Conservation (phyloP, 1,139 yeast genomes). For the Wickerhamiella infanticola region DNA sequence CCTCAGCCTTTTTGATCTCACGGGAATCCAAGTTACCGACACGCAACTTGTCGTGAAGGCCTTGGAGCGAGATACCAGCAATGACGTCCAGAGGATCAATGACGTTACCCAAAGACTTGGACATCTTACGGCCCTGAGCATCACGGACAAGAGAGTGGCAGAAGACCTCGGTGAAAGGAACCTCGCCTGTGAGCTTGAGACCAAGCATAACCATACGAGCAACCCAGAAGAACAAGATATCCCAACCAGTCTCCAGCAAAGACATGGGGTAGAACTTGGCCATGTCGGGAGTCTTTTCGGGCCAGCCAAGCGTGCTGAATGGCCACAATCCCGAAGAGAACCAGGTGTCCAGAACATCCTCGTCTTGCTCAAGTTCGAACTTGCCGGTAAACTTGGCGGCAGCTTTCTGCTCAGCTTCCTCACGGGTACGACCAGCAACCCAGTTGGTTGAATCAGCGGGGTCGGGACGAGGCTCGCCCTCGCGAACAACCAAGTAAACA, state of each 20-base stretch:
- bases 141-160: conserved; percentile 97
- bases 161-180: conserved; percentile 92
- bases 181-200: conserved; percentile 72
- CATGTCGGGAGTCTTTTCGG: conserved; percentile 60
- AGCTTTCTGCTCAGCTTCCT: conserved; percentile 80
- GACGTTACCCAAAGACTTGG: conserved; percentile 93
- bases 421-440: conserved; percentile 76
- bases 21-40: conserved; percentile 80
- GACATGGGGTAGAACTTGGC: conserved; percentile 76
- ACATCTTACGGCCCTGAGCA: conserved; percentile 93
- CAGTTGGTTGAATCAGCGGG: conserved; percentile 50
- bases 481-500: conserved; percentile 72
- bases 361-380: conserved; percentile 81
- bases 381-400: conserved; percentile 47
- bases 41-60: conserved; percentile 60
- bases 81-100: conserved; percentile 93
- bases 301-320: conserved; percentile 94
- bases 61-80: conserved; percentile 66
- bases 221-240: conserved; percentile 97
- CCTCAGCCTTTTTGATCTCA: conserved; percentile 74
- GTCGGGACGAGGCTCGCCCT: conserved; percentile 36
- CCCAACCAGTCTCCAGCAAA: conserved; percentile 97
- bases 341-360: conserved; percentile 97
- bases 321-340: conserved; percentile 98
- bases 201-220: conserved; percentile 91